phyloP scores from a whole-genome alignment of 2,329 filamentous ascomycete genomes.

The Mariannaea sp. region DNA sequence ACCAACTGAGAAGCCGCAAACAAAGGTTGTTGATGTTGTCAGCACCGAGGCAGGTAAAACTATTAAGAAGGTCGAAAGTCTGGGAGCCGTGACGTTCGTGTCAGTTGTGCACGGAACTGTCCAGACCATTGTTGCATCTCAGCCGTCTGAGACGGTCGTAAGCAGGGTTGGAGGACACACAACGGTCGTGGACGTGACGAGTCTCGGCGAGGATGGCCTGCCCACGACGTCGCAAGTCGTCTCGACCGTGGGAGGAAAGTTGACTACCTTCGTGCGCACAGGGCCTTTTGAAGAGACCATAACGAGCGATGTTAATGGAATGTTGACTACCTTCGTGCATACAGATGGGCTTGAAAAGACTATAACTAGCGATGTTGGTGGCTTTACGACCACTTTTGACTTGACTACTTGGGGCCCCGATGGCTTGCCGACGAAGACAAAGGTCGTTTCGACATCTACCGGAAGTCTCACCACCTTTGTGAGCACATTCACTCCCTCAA shows the following conservation, averaged over 20 bases:
- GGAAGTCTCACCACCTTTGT: conserved; percentile 19
- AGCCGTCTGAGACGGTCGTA: conserved; percentile 8
- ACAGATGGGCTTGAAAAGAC: conserved; percentile 13
- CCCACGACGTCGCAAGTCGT: conserved; percentile 22
- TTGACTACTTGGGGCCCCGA: not conserved
- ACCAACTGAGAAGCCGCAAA: conserved; percentile 14
- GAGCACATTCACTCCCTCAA: conserved; percentile 22
- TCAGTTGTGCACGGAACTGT: conserved; percentile 23
- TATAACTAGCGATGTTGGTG: not conserved
- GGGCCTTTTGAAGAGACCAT: not conserved
- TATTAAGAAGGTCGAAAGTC: conserved; percentile 30
- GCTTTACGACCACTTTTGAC: conserved; percentile 3
- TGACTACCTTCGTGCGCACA: not conserved
- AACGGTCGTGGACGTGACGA: conserved; percentile 4
- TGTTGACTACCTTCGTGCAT: conserved; percentile 19
- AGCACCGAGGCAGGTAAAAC: conserved; percentile 29
- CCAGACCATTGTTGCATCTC: conserved; percentile 28
- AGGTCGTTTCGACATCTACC: conserved; percentile 8
- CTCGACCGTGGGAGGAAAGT: conserved; percentile 13
- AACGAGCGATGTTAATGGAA: not conserved
- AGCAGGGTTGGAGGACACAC: not conserved
- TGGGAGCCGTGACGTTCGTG: conserved; percentile 30
- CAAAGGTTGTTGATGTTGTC: conserved; percentile 31
- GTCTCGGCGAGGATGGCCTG: conserved; percentile 20
- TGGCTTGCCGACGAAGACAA: not conserved